These are phyloP conservation scores for Ophiognomonia clavigignenti-juglandacearum DNA, from an alignment of 2,329 filamentous ascomycete genomes.

Conservation along the genomic window DNA sequence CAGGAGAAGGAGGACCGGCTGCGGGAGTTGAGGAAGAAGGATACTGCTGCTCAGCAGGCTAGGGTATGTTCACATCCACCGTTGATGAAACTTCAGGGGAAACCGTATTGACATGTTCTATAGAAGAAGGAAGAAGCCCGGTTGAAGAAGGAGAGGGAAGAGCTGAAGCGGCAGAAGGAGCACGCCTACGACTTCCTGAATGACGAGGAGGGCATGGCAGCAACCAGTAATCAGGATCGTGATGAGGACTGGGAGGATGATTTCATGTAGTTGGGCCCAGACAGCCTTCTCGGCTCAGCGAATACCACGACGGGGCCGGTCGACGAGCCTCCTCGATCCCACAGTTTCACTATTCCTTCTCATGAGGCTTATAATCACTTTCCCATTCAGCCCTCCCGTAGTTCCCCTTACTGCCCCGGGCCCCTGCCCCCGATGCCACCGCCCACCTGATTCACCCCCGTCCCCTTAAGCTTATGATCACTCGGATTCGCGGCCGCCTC, in stretches of 20 bases:
- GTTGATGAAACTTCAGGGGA: not conserved
- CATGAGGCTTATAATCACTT: no score
- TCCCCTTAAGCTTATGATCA: conserved; percentile 71
- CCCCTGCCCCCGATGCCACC: conserved; percentile 44
- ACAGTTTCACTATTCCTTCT: not conserved
- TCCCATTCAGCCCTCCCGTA: no score
- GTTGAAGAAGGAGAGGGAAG: conserved; percentile 73
- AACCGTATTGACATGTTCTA: conserved; percentile 1
- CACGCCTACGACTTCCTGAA: conserved; percentile 95
- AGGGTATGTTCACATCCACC: conserved; percentile 45
- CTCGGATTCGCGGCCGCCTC: conserved; percentile 88
- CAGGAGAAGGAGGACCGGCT: conserved; percentile 76
- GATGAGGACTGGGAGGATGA: conserved; percentile 77
- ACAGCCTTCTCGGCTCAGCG: no score
- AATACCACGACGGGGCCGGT: no score
- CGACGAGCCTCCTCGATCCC: not conserved
- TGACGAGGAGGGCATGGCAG: conserved; percentile 72
- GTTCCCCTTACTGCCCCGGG: conserved; percentile 28
- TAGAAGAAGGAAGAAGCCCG: conserved; percentile 73
- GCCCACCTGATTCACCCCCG: conserved; percentile 49
- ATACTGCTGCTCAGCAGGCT: conserved; percentile 57
- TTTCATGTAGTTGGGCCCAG: conserved; percentile 78
- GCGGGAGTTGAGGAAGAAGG: conserved; percentile 65
- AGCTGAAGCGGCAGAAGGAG: conserved; percentile 93
- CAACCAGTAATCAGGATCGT: conserved; percentile 80